phyloP scores from a whole-genome alignment of 495 filamentous ascomycete species.

The Penicillium goetzii region DNA sequence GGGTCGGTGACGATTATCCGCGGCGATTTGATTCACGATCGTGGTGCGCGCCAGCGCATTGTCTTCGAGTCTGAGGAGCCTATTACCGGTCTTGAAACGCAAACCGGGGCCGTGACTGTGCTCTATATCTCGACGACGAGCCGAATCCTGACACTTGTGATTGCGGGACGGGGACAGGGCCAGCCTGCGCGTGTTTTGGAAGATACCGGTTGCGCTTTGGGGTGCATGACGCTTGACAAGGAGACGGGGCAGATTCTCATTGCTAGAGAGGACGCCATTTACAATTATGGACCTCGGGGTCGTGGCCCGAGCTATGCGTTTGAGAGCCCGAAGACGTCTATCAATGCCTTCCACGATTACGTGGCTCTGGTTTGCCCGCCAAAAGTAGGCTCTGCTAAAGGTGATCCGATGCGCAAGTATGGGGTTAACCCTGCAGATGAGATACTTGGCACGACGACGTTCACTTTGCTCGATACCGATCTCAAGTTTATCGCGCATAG shows the following conservation, averaged over 20 bases:
- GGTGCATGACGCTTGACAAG: slow-evolving; percentile 88
- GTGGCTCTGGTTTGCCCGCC: slow-evolving; percentile 88
- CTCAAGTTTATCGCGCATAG: slow-evolving; percentile 89
- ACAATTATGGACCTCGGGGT: slow-evolving; percentile 86
- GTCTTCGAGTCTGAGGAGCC: slow-evolving; percentile 98
- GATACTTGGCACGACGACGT: slow-evolving; percentile 78
- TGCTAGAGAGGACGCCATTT: slow-evolving; percentile 90
- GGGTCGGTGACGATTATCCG: slow-evolving; percentile 91
- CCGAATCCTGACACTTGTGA: slow-evolving; percentile 82
- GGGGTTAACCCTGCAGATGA: slow-evolving; percentile 69
- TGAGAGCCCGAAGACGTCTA: slow-evolving; percentile 84
- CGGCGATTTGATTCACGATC: slow-evolving; percentile 92
- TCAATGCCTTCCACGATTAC: slow-evolving; percentile 83
- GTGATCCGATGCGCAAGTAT: slow-evolving; percentile 63
- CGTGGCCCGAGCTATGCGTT: slow-evolving; percentile 85
- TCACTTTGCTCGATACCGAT: slow-evolving; percentile 88
- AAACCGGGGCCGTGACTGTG: slow-evolving; percentile 62
- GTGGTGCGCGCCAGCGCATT: slow-evolving; percentile 92
- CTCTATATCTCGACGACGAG: slow-evolving; percentile 92
- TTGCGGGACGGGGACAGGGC: slow-evolving; percentile 84
- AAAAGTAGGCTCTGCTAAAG: slow-evolving; percentile 55
- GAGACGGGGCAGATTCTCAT: slow-evolving; percentile 83
- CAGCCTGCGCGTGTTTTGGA: slow-evolving; percentile 88
- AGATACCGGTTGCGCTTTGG: slow-evolving; percentile 83
- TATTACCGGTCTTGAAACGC: slow-evolving; percentile 79